phyloP scores from a whole-genome alignment of 768 basidiomycete species.

The Royoungia palumana region DNA sequence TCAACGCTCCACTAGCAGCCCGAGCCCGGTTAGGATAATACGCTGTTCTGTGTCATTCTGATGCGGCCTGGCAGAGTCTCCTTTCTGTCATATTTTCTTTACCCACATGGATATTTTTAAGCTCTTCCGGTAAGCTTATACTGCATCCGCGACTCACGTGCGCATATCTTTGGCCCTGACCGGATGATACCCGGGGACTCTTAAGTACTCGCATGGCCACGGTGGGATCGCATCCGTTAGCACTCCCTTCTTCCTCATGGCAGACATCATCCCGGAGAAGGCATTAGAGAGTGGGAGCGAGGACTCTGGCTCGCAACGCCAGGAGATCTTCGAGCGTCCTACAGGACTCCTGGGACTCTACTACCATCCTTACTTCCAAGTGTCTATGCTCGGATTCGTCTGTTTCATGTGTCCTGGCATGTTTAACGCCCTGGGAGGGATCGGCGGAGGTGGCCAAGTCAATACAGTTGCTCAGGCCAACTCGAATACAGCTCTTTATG shows the following conservation, averaged over 20 bases:
- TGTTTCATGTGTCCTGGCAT: constrained; percentile 61
- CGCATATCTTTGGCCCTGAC: neutral
- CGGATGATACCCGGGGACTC: neutral
- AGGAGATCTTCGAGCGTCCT: constrained; percentile 43
- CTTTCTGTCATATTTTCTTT: neutral
- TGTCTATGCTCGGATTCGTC: constrained; percentile 64
- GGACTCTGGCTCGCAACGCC: constrained; percentile 25
- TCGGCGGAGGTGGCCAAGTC: constrained; percentile 77
- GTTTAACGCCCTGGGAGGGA: constrained; percentile 76
- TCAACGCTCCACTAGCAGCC: neutral
- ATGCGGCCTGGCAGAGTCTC: neutral
- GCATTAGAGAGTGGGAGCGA: constrained; percentile 26
- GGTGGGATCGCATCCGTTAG: neutral
- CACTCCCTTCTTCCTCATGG: constrained; percentile 7
- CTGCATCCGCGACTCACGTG: constrained; percentile 20
- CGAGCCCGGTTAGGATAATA: neutral
- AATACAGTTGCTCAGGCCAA: constrained; percentile 65
- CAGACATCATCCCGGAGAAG: constrained; percentile 19
- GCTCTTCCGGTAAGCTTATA: neutral
- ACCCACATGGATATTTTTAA: constrained; percentile 2
- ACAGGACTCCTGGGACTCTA: constrained; percentile 54
- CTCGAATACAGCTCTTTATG: constrained; percentile 65
- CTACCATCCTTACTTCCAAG: constrained; percentile 45
- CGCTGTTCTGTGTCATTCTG: neutral
- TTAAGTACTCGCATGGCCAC: constrained; percentile 14